Base-by-base conservation (phyloP, 139 green algal species). In the Axilococcus clingmanii region DNA sequence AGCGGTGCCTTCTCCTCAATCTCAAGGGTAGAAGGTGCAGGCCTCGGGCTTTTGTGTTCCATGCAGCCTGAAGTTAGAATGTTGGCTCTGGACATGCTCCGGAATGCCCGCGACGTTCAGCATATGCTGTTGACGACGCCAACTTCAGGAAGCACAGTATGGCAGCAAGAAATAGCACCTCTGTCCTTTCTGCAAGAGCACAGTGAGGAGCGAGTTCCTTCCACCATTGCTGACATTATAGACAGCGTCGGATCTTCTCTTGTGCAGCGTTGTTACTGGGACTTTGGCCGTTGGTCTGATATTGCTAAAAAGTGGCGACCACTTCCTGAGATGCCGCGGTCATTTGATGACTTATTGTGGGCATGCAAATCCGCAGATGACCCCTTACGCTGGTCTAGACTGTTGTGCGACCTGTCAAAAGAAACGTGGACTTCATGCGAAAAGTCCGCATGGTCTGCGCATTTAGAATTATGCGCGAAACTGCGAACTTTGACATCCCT, bases 281-380 rank as follows among this genome's bases (percentile, higher is more conserved):
- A 95, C 63, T 87, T 82, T 64, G 80, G 82, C 2, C 69, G 75
- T 28, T 92, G 76, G 76, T 78, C 66, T 5, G 82, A 91, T 56
- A 48, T 85, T 29, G 83, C 69, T 62, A 44, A 78, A 7, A 50
- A 63, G 3, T 88, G 74, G 70, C 65, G 61, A 34, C 61, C 44
- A 30, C 65, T 76, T 32, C 60, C 65, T 3, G 42, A 61, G 16
- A 51, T 38, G 7, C n/a, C n/a, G n/a, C 5, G 24, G 7, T 48
- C 52, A 31, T 61, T 84, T 20, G 53, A 65, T 56, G 55, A 69
- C 2, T 45, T 66, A n/a, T 29, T 77, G 58, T 35, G 43, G 2
- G 17, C 33, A 22, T 30, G 35, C 12, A 23, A 35, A 38, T 51
- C 29, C 0, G 12, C 40, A 7, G 53, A 69, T 40, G 24, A 31